Percentiles rank a stretch among this genome's conserved stretches.
Evolutionary conservation across 768 basidiomycete genomes (phyloP).

Genomic region (Pleurotus tuber-regium): DNA sequence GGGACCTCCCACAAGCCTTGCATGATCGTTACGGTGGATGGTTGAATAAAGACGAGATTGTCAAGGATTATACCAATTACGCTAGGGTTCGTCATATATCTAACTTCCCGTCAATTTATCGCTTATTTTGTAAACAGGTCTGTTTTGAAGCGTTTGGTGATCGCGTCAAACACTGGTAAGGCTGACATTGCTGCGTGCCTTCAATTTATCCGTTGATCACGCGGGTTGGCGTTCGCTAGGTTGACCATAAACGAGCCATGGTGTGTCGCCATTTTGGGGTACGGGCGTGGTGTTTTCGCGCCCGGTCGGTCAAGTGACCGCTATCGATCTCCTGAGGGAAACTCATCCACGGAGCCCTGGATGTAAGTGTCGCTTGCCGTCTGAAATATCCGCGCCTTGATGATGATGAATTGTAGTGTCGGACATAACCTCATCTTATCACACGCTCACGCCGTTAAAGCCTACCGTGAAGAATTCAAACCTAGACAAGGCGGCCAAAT

Average conservation of each 20-base stretch:
- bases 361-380: constrained; percentile 42
- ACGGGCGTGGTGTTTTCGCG: constrained; percentile 68
- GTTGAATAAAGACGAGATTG: constrained; percentile 69
- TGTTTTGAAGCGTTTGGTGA: constrained; percentile 77
- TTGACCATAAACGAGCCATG: constrained; percentile 77
- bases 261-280: constrained; percentile 70
- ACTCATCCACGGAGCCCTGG: constrained; percentile 68
- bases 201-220: constrained; percentile 20
- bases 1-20: constrained; percentile 77
- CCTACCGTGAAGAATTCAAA: constrained; percentile 69
- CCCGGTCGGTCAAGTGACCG: constrained; percentile 70
- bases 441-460: constrained; percentile 64
- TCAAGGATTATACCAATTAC: constrained; percentile 64
- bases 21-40: constrained; percentile 76
- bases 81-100: constrained; percentile 38
- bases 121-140: constrained; percentile 34
- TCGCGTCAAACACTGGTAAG: constrained; percentile 71
- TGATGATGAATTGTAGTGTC: constrained; percentile 39
- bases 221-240: constrained; percentile 33
- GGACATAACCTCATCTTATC: constrained; percentile 67
- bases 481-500: constrained; percentile 59
- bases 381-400: neutral
- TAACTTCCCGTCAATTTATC: neutral
- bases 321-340: constrained; percentile 52
- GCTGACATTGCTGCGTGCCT: constrained; percentile 5